Percentiles rank a stretch among this genome's conserved stretches.
Evolutionary conservation across 2,329 filamentous ascomycete species (phyloP).

Genomic region (Clonostachys solani): DNA sequence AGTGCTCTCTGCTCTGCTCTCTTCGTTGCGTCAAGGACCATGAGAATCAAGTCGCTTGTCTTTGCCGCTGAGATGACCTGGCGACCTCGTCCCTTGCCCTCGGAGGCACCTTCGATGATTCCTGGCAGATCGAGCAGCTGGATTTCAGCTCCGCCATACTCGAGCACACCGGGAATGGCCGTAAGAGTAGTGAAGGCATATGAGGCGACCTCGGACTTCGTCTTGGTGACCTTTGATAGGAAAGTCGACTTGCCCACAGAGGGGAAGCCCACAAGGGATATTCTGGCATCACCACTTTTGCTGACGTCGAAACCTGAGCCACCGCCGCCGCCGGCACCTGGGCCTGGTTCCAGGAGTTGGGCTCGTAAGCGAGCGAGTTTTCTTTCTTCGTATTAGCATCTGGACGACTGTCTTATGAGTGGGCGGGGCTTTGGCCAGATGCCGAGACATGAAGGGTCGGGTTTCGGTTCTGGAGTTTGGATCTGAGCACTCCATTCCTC

Average conservation of each 20-base stretch:
- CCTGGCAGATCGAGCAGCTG: slow-evolving; percentile 96
- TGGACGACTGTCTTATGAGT: neutral
- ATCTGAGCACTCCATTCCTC: neutral
- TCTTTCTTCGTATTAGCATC: slow-evolving; percentile 37
- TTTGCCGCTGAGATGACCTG: slow-evolving; percentile 98
- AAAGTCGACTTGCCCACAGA: slow-evolving; percentile 99
- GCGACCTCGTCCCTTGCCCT: slow-evolving; percentile 91
- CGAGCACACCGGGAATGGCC: slow-evolving; percentile 92
- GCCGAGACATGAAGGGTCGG: neutral
- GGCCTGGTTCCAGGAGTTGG: slow-evolving; percentile 85
- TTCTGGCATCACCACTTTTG: slow-evolving; percentile 94
- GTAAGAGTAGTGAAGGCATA: slow-evolving; percentile 98
- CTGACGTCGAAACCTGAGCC: slow-evolving; percentile 90
- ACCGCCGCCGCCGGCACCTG: slow-evolving; percentile 71
- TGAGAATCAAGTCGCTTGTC: slow-evolving; percentile 94
- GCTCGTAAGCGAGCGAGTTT: slow-evolving; percentile 94
- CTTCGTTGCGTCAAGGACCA: slow-evolving; percentile 97
- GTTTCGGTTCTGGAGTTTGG: too few relatives aligned
- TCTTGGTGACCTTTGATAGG: slow-evolving; percentile 98
- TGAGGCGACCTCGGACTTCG: slow-evolving; percentile 89
- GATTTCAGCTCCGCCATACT: slow-evolving; percentile 97
- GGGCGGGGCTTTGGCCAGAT: neutral
- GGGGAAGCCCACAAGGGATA: slow-evolving; percentile 96
- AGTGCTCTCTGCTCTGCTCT: slow-evolving; percentile 87
- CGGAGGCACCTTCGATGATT: slow-evolving; percentile 95